phyloP scores from a whole-genome alignment of 768 basidiomycete species.

The Amanita jacksonii region DNA sequence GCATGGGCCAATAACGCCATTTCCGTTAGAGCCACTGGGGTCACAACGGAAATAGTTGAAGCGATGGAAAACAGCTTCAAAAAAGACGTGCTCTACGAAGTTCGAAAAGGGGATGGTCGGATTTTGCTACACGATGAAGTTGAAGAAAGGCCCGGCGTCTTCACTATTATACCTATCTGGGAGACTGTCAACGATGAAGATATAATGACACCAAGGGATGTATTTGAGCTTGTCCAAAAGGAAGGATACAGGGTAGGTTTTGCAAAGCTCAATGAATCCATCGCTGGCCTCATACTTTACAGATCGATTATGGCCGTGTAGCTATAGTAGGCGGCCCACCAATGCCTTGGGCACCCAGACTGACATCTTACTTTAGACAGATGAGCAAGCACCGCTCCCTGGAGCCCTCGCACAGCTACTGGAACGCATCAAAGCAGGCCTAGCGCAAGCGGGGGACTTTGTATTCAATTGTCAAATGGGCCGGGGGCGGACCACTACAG shows the following conservation, averaged over 20 bases:
- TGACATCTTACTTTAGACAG: slow-evolving; percentile 49
- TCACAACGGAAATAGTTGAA: slow-evolving; percentile 85
- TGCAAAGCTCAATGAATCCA: slow-evolving; percentile 1
- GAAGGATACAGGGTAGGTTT: slow-evolving; percentile 66
- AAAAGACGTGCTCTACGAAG: slow-evolving; percentile 76
- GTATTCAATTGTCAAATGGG: slow-evolving; percentile 99
- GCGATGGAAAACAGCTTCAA: slow-evolving; percentile 85
- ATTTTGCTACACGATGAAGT: slow-evolving; percentile 93
- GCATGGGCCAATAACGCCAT: background rate
- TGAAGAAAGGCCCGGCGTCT: slow-evolving; percentile 84
- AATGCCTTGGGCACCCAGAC: background rate
- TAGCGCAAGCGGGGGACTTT: slow-evolving; percentile 62
- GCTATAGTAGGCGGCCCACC: slow-evolving; percentile 61
- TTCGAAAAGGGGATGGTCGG: slow-evolving; percentile 60
- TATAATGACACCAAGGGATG: slow-evolving; percentile 82
- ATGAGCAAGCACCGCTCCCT: slow-evolving; percentile 94
- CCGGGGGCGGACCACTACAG: slow-evolving; percentile 85
- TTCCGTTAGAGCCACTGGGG: slow-evolving; percentile 74
- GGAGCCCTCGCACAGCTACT: slow-evolving; percentile 74
- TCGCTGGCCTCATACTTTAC: background rate
- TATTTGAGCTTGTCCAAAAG: slow-evolving; percentile 60
- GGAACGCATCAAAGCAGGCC: slow-evolving; percentile 53
- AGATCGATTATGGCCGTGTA: slow-evolving; percentile 85
- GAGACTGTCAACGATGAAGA: slow-evolving; percentile 75
- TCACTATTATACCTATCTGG: slow-evolving; percentile 91